These are phyloP conservation scores for Neopestalotiopsis clavispora DNA, from an alignment of 2,329 filamentous ascomycete genomes.

Conservation along the genomic window DNA sequence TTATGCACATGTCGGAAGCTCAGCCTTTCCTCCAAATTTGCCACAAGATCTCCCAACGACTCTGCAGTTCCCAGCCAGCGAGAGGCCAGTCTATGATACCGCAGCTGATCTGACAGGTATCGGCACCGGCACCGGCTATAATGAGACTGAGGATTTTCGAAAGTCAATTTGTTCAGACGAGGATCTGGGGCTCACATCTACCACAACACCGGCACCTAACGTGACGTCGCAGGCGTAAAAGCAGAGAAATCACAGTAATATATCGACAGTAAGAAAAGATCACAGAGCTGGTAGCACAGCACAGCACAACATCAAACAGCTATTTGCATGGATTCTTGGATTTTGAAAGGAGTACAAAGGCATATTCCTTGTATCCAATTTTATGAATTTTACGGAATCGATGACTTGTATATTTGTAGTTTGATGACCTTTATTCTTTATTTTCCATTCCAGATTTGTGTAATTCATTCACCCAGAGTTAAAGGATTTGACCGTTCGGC, in stretches of 20 bases:
- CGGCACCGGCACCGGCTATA: slow-evolving; percentile 19
- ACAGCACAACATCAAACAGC: background rate
- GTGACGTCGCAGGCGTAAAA: slow-evolving; percentile 27
- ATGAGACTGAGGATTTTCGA: slow-evolving; percentile 24
- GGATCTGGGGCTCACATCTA: slow-evolving; percentile 23
- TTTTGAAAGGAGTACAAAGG: background rate
- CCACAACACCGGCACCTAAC: slow-evolving; percentile 24
- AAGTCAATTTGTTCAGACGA: slow-evolving; percentile 28
- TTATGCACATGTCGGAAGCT: background rate
- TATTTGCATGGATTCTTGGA: background rate
- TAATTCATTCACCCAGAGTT: background rate
- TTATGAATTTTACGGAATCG: background rate
- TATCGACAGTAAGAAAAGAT: slow-evolving; percentile 10
- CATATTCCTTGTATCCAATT: background rate
- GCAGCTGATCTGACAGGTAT: slow-evolving; percentile 25
- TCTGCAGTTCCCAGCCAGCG: background rate
- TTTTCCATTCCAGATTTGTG: background rate
- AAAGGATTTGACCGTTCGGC: background rate
- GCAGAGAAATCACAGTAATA: background rate
- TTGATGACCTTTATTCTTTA: background rate
- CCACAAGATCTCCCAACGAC: background rate
- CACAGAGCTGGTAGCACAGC: slow-evolving; percentile 11
- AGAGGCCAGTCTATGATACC: background rate
- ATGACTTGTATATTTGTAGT: background rate
- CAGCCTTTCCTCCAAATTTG: background rate